Evolutionary conservation across 129 eudicot genomes (phyloP).

Genomic region (Saposhnikovia divaricata): DNA sequence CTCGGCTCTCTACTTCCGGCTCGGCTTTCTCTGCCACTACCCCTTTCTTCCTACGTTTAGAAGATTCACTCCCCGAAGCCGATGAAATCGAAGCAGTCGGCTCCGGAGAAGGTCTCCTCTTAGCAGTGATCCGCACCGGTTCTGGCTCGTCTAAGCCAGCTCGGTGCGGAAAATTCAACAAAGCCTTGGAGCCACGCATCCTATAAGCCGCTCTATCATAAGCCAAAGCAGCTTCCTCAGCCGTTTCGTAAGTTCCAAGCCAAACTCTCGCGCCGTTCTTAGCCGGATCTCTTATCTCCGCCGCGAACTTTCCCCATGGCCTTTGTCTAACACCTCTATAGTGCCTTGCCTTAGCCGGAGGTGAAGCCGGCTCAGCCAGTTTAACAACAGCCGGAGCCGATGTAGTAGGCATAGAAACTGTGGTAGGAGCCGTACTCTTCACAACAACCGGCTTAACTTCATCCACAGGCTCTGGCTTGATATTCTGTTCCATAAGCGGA

Average conservation of each 20-base stretch:
- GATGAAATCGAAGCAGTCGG: constrained; percentile 34
- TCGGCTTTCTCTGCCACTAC: constrained; percentile 32
- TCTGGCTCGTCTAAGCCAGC: constrained; percentile 67
- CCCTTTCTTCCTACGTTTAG: constrained; percentile 43
- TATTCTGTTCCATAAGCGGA: neutral
- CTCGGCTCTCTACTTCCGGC: constrained; percentile 57
- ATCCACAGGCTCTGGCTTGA: constrained; percentile 34
- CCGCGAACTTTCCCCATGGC: constrained; percentile 93
- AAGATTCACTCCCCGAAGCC: constrained; percentile 51
- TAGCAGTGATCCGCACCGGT: constrained; percentile 64
- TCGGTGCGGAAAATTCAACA: constrained; percentile 63
- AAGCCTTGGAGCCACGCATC: constrained; percentile 82
- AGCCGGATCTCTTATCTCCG: constrained; percentile 88
- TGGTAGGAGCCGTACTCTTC: neutral
- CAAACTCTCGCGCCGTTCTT: constrained; percentile 83
- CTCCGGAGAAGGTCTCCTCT: constrained; percentile 70
- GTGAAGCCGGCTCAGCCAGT: constrained; percentile 14
- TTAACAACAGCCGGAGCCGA: constrained; percentile 2
- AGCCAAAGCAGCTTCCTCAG: constrained; percentile 83
- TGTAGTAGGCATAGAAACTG: neutral
- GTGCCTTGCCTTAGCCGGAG: constrained; percentile 45
- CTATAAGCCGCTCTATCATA: constrained; percentile 77
- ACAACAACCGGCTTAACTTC: constrained; percentile 12
- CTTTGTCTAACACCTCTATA: constrained; percentile 69
- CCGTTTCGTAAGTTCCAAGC: constrained; percentile 93